phyloP scores from a whole-genome alignment of 208 protist species.

The Crithidia fasciculata region DNA sequence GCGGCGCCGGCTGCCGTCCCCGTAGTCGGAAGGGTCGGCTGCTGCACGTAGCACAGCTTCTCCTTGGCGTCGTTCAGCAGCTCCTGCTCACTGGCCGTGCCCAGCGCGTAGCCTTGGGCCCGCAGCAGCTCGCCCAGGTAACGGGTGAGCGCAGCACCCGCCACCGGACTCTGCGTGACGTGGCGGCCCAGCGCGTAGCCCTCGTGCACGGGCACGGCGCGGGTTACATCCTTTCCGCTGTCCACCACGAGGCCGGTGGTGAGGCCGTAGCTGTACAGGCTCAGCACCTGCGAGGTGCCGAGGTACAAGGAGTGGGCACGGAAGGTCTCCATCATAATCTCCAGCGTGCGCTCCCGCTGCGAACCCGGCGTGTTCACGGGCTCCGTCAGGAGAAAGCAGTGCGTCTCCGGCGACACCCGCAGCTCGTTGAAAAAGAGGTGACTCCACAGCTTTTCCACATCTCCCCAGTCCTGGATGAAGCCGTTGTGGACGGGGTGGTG shows the following conservation, averaged over 20 bases:
- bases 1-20: background rate
- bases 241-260: constrained; percentile 95
- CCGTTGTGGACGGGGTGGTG: constrained; percentile 78
- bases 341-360: constrained; percentile 90
- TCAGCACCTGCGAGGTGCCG: constrained; percentile 89
- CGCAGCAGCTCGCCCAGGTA: constrained; percentile 78
- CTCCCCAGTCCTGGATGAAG: constrained; percentile 88
- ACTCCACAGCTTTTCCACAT: constrained; percentile 93
- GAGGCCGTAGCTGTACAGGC: constrained; percentile 92
- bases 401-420: constrained; percentile 87
- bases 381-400: constrained; percentile 91
- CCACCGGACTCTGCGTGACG: constrained; percentile 74
- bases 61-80: constrained; percentile 93
- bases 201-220: constrained; percentile 93
- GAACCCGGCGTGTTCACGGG: constrained; percentile 76
- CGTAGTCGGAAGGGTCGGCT: constrained; percentile 8
- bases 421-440: constrained; percentile 93
- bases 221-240: constrained; percentile 84
- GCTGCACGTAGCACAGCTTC: constrained; percentile 86
- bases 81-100: constrained; percentile 87
- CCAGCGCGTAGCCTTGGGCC: constrained; percentile 88
- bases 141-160: constrained; percentile 83
- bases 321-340: constrained; percentile 96
- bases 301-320: constrained; percentile 93
- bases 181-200: constrained; percentile 92